A percentile compares a stretch with the other conserved stretches of the same genome.
Evolutionary conservation across 306 rosid genomes (phyloP).

Genomic region (Vicia villosa): DNA sequence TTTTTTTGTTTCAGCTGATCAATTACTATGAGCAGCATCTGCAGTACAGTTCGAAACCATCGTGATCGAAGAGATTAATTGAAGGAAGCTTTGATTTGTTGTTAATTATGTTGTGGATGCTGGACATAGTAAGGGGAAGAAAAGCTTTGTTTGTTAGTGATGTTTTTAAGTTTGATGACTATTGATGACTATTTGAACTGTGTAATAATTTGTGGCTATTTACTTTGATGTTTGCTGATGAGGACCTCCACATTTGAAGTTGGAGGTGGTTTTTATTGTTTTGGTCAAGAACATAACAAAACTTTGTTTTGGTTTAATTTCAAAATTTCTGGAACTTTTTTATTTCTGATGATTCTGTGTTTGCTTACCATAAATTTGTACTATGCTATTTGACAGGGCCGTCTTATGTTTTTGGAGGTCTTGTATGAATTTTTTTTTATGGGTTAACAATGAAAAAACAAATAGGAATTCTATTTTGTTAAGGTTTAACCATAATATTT

Average conservation of each 20-base stretch:
- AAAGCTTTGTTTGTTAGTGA: conserved; percentile 35
- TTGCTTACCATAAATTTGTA: not conserved
- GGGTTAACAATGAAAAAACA: too few relatives aligned
- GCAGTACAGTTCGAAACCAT: conserved; percentile 53
- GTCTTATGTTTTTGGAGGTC: too few relatives aligned
- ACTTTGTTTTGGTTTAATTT: conserved; percentile 20
- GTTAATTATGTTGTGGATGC: conserved; percentile 45
- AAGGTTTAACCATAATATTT: too few relatives aligned
- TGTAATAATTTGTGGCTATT: conserved; percentile 35
- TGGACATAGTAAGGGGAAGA: conserved; percentile 47
- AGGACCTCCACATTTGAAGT: conserved; percentile 9
- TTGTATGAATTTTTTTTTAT: too few relatives aligned
- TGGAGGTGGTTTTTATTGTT: conserved; percentile 13
- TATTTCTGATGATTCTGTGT: not conserved
- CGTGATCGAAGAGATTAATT: conserved; percentile 41
- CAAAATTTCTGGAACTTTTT: conserved; percentile 16
- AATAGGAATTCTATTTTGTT: too few relatives aligned
- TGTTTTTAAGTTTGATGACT: conserved; percentile 22
- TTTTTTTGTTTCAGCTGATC: conserved; percentile 69
- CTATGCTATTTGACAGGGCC: too few relatives aligned
- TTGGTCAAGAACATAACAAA: conserved; percentile 26
- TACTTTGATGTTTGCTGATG: conserved; percentile 25
- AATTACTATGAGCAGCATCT: conserved; percentile 91
- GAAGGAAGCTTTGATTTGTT: conserved; percentile 36
- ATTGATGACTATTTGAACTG: conserved; percentile 28